Evolutionary conservation across 495 filamentous ascomycete species (phyloP).

Genomic region (Penicillium maclennaniae): DNA sequence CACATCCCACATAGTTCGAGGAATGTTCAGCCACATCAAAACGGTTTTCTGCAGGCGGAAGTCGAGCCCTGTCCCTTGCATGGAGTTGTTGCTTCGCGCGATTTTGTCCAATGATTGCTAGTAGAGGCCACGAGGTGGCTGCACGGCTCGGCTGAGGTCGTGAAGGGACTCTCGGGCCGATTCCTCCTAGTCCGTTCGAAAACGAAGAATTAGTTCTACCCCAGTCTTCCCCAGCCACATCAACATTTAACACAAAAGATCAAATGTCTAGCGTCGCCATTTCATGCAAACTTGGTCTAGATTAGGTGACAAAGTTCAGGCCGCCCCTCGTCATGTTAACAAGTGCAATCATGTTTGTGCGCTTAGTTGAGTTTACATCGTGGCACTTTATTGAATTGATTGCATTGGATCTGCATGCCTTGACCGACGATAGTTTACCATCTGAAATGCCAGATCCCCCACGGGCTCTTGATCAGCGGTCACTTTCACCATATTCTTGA

Average conservation of each 20-base stretch:
- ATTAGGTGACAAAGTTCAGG: not conserved
- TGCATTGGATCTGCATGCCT: slow-evolving; percentile 2
- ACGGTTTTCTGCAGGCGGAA: not conserved
- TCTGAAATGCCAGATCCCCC: slow-evolving; percentile 1
- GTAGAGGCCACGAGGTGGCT: not conserved
- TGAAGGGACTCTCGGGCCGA: not conserved
- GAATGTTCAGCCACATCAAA: slow-evolving; percentile 16
- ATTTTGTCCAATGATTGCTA: not conserved
- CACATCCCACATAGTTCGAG: slow-evolving; percentile 11
- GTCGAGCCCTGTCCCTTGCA: not conserved
- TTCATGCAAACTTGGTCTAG: slow-evolving; percentile 2
- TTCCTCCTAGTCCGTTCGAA: not conserved
- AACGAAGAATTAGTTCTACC: slow-evolving; percentile 2
- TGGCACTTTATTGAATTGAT: not conserved
- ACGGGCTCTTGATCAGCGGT: not conserved
- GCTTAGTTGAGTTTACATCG: not conserved
- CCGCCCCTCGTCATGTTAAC: slow-evolving; percentile 1
- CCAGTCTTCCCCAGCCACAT: slow-evolving; percentile 5
- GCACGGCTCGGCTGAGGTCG: not conserved
- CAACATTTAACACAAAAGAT: not conserved
- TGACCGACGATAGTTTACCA: not conserved
- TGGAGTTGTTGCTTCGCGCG: not conserved
- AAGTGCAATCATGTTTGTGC: slow-evolving; percentile 17
- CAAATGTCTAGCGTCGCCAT: not conserved
- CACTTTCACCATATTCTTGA: no score